phyloP scores from a whole-genome alignment of 805 yeast species.

The Hanseniaspora singularis region DNA sequence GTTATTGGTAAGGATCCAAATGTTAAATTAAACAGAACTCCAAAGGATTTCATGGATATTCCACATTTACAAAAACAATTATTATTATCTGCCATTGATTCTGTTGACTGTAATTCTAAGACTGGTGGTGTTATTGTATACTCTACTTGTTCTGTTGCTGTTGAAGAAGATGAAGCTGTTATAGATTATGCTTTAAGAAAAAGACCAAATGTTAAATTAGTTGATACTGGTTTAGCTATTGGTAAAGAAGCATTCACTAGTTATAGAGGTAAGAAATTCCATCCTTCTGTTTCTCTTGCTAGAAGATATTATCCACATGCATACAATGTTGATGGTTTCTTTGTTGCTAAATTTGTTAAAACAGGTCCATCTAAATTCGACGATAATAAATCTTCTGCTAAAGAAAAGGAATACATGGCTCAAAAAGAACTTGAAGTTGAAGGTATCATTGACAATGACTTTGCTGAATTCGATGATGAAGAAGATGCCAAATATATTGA shows the following conservation, averaged over 20 bases:
- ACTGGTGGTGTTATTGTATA: conserved; percentile 92
- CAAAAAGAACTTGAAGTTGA: conserved; percentile 71
- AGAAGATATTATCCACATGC: conserved; percentile 97
- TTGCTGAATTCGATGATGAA: conserved; percentile 65
- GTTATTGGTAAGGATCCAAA: conserved; percentile 95
- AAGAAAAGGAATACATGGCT: conserved; percentile 72
- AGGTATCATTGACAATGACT: conserved; percentile 74
- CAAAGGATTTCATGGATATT: conserved; percentile 89
- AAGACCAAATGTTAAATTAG: conserved; percentile 89
- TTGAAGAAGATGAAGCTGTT: conserved; percentile 96
- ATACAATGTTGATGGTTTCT: conserved; percentile 96
- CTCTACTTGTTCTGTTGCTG: conserved; percentile 96
- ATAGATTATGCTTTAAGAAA: conserved; percentile 95
- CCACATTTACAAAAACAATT: conserved; percentile 95
- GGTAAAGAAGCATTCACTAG: conserved; percentile 95
- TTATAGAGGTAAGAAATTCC: conserved; percentile 84
- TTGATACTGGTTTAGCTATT: conserved; percentile 80
- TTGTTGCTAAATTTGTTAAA: conserved; percentile 91
- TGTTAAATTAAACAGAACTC: conserved; percentile 86
- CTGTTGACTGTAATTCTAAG: conserved; percentile 83
- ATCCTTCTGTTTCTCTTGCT: conserved; percentile 62
- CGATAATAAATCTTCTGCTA: conserved; percentile 74
- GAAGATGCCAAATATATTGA: conserved; percentile 65
- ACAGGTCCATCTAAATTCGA: conserved; percentile 77
- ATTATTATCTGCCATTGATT: conserved; percentile 86